These are phyloP conservation scores for Mesostigma viride DNA, from an alignment of 139 green algal species.

Conservation along the genomic window DNA sequence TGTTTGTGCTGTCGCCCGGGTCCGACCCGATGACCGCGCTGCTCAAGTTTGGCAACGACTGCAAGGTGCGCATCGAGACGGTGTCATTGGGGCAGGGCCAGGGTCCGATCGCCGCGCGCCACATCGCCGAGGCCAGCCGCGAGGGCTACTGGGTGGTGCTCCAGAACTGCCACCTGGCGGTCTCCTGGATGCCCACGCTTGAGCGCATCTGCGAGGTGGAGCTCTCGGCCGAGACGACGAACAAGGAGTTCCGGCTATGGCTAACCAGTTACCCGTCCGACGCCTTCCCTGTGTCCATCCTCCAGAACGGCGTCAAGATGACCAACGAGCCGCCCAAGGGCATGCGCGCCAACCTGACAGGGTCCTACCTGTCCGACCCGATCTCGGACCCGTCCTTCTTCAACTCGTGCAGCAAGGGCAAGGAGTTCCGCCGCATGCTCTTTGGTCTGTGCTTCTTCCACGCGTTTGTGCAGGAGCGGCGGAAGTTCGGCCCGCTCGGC, in stretches of 20 bases:
- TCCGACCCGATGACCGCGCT: conserved; percentile 55
- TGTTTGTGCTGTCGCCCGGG: conserved; percentile 64
- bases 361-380: conserved; percentile 55
- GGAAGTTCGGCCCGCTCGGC: conserved; percentile 65
- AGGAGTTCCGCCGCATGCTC: conserved; percentile 52
- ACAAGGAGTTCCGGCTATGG: conserved; percentile 57
- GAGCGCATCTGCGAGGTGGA: conserved; percentile 56
- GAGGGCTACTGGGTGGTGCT: conserved; percentile 66
- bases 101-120: conserved; percentile 55
- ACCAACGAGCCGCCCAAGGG: conserved; percentile 70
- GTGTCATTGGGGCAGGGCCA: conserved; percentile 70
- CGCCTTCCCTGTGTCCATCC: conserved; percentile 59
- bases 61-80: conserved; percentile 39
- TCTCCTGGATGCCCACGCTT: conserved; percentile 53
- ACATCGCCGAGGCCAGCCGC: conserved; percentile 42
- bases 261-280: conserved; percentile 54
- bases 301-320: conserved; percentile 64
- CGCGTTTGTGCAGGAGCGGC: conserved; percentile 47
- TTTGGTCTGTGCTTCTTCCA: conserved; percentile 69
- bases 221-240: conserved; percentile 5
- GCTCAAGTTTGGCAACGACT: conserved; percentile 62
- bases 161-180: conserved; percentile 70
- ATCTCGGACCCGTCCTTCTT: conserved; percentile 54
- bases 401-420: conserved; percentile 45
- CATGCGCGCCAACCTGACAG: conserved; percentile 44